These are phyloP conservation scores for Solanum peruvianum DNA, from an alignment of 257 asterid genomes.

Conservation along the genomic window DNA sequence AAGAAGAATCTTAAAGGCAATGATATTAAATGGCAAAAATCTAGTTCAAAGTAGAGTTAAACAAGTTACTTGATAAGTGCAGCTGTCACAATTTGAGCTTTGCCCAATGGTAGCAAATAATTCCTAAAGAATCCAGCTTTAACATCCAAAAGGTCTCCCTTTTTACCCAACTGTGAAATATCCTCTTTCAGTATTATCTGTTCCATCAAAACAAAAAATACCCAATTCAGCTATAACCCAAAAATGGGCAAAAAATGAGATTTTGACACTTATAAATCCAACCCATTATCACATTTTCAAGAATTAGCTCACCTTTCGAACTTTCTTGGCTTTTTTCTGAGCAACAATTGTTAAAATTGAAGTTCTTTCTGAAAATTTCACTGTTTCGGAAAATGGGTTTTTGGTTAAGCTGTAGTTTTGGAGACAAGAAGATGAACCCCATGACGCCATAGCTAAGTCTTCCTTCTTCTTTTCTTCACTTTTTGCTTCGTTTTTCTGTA, in stretches of 20 bases:
- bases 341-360: slow-evolving; percentile 42
- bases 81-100: slow-evolving; percentile 75
- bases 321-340: slow-evolving; percentile 69
- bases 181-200: slow-evolving; percentile 90
- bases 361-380: slow-evolving; percentile 15
- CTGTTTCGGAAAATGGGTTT: slow-evolving; percentile 13
- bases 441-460: slow-evolving; percentile 38
- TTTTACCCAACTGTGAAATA: slow-evolving; percentile 65
- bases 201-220: neutral
- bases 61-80: slow-evolving; percentile 48
- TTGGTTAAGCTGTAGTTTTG: slow-evolving; percentile 32
- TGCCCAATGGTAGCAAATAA: slow-evolving; percentile 63
- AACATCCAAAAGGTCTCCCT: slow-evolving; percentile 78
- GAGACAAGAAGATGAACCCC: slow-evolving; percentile 63
- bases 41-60: neutral
- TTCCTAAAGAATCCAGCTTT: slow-evolving; percentile 87
- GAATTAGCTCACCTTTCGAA: slow-evolving; percentile 42
- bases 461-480: neutral
- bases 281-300: neutral
- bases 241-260: neutral
- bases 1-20: neutral
- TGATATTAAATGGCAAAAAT: neutral
- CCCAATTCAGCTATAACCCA: neutral
- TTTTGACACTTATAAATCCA: neutral
- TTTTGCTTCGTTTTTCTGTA: neutral